Percentiles rank a stretch among this genome's conserved stretches.
Conservation (phyloP, 768 basidiomycete species). For the Galerina marginata region DNA sequence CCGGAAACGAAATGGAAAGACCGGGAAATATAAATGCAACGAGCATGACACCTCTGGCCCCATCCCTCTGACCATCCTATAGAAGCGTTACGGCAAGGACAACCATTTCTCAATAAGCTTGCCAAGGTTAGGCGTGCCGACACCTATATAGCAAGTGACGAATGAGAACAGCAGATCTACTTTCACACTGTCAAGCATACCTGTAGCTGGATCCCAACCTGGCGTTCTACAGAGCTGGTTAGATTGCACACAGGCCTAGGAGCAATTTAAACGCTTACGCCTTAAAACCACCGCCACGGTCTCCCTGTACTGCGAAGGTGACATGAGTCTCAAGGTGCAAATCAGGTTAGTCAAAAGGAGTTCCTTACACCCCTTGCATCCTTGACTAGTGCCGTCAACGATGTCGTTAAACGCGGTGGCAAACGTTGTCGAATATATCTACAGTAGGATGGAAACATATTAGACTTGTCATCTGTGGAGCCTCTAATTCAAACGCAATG, state of each 20-base stretch:
- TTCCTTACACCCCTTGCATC: conserved; percentile 46
- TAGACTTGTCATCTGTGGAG: background rate
- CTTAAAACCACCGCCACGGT: conserved; percentile 36
- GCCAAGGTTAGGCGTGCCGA: conserved; percentile 52
- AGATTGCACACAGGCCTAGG: too few species aligned
- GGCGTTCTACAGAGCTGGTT: conserved; percentile 25
- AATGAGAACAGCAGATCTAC: background rate
- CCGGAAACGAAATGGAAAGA: background rate
- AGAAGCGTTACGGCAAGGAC: conserved; percentile 31
- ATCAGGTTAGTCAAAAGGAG: background rate
- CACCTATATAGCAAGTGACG: conserved; percentile 24
- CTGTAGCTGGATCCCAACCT: conserved; percentile 53
- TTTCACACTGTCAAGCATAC: conserved; percentile 20
- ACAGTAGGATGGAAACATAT: conserved; percentile 1
- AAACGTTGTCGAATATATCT: conserved; percentile 35
- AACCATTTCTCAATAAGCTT: conserved; percentile 44
- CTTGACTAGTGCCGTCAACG: conserved; percentile 43
- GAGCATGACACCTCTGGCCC: background rate
- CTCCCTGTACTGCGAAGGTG: conserved; percentile 35
- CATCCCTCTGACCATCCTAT: background rate
- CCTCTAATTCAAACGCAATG: conserved; percentile 24
- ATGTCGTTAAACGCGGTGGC: conserved; percentile 46
- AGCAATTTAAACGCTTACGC: conserved; percentile 31
- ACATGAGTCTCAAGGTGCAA: background rate
- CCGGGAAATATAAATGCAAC: background rate